These are phyloP conservation scores for Atkinsonella hypoxylon DNA, from an alignment of 2,329 filamentous ascomycete species.

Conservation along the genomic window DNA sequence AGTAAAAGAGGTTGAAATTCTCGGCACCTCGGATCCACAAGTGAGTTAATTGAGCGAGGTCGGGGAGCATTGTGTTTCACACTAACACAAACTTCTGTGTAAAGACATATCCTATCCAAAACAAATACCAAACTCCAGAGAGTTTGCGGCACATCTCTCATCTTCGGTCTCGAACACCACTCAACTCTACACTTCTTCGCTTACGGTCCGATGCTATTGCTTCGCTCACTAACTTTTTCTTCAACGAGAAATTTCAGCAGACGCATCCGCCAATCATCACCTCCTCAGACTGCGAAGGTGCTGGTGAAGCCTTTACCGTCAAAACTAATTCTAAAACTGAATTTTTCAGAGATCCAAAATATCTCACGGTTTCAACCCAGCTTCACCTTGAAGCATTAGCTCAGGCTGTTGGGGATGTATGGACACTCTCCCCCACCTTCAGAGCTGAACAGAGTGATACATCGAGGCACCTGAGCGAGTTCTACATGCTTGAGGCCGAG, in stretches of 20 bases:
- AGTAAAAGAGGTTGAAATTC: conserved; percentile 53
- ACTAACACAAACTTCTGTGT: conserved; percentile 10
- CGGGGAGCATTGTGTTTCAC: background rate
- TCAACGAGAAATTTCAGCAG: conserved; percentile 58
- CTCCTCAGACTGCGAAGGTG: conserved; percentile 93
- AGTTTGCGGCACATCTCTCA: conserved; percentile 84
- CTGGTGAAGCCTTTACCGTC: conserved; percentile 82
- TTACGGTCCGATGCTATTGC: conserved; percentile 72
- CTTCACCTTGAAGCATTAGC: conserved; percentile 87
- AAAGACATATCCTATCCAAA: conserved; percentile 85
- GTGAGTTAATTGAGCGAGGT: conserved; percentile 35
- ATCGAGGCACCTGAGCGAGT: conserved; percentile 85
- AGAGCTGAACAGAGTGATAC: conserved; percentile 90
- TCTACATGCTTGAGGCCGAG: conserved; percentile 97
- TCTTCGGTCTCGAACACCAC: conserved; percentile 67
- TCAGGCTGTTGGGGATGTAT: conserved; percentile 80
- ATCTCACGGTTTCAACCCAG: conserved; percentile 89
- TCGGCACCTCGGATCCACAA: conserved; percentile 69
- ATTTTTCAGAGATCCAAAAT: conserved; percentile 84
- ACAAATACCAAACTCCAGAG: conserved; percentile 86
- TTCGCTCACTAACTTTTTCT: conserved; percentile 65
- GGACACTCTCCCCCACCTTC: conserved; percentile 89
- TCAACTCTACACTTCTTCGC: conserved; percentile 69
- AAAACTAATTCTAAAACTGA: conserved; percentile 27
- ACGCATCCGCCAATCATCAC: conserved; percentile 91